Base-by-base conservation (phyloP, 768 basidiomycete species). In the Psilocybe subaeruginosa region DNA sequence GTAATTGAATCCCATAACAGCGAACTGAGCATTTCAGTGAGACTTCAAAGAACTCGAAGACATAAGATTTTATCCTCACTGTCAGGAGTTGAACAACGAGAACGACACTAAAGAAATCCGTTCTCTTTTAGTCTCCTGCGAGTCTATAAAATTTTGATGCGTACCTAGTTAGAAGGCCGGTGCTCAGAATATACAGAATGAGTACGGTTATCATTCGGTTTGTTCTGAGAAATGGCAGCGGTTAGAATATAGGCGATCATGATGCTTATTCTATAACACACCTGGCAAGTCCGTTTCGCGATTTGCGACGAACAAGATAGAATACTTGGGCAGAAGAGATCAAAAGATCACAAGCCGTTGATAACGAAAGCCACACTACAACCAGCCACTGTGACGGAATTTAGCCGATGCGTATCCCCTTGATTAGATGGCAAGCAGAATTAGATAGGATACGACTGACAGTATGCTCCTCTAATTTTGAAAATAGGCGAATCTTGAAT, bases 81-180 rank as follows among this genome's bases (percentile, higher is more conserved):
- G 56, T 58, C 8, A 39, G 7, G 4, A 58, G 56, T 19, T 58
- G 46, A 12, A 49, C 9, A 27, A 58, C 48, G 19, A 58, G 31
- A 27, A 50, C 35, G n/a, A 58, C n/a, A 39, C 56, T 58, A 31
- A 17, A 41, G 46, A 11, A 11, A 8, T 7, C 12, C 19, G 14
- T 30, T 12, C 8, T 30, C 23, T 35, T 39, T 27, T 39, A 19
- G n/a, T 19, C 9, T 27, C 19, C n/a, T 11, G 8, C 12, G 4
- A n/a, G 3, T 43, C 41, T 16, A 43, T 5, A 43, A n/a, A n/a
- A 39, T 9, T 16, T 9, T 17, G n/a, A 9, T 17, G 19, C 49
- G 14, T 17, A 61, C 60, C 60, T 61, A 9, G 60, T 61, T 29
- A 61, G 41, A 8, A 61, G 49, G 7, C 60, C 60, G 4, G 60